phyloP scores from a whole-genome alignment of 2,329 filamentous ascomycete genomes.

The Cytospora paraplurivora region DNA sequence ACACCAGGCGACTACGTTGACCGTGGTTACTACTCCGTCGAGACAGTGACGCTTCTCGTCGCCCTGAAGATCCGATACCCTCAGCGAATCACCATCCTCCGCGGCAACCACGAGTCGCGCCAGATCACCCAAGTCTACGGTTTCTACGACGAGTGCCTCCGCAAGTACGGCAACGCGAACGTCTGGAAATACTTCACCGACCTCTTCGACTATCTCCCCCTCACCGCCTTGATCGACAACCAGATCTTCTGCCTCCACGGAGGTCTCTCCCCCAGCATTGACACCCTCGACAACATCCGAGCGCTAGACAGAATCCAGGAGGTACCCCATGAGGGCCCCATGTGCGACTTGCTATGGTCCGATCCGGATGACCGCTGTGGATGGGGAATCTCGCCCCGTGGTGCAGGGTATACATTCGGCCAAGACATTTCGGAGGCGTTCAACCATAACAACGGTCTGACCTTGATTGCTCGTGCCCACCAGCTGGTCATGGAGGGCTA shows the following conservation, averaged over 20 bases:
- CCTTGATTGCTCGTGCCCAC: constrained; percentile 92
- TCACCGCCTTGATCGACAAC: constrained; percentile 97
- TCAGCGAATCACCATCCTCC: constrained; percentile 95
- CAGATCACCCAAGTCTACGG: constrained; percentile 99
- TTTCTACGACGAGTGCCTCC: constrained; percentile 98
- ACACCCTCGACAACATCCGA: constrained; percentile 93
- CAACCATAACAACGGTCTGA: constrained; percentile 98
- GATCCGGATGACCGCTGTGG: constrained; percentile 96
- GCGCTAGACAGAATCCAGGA: constrained; percentile 96
- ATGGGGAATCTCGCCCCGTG: constrained; percentile 93
- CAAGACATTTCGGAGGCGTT: constrained; percentile 99
- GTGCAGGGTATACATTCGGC: constrained; percentile 92
- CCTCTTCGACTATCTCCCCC: constrained; percentile 96
- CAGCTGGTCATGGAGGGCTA: constrained; percentile 99
- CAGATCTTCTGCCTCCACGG: constrained; percentile 99
- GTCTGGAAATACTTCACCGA: constrained; percentile 99
- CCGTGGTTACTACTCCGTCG: constrained; percentile 97
- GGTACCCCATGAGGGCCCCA: constrained; percentile 95
- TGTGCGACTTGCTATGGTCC: constrained; percentile 97
- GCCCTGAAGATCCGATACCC: constrained; percentile 98
- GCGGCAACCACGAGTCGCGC: constrained; percentile 97
- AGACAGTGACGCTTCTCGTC: constrained; percentile 95
- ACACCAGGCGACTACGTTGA: constrained; percentile 90
- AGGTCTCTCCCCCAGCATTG: constrained; percentile 92
- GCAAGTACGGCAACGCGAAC: constrained; percentile 98